These are phyloP conservation scores for Tuber aestivum DNA, from an alignment of 495 filamentous ascomycete genomes.

Conservation along the genomic window DNA sequence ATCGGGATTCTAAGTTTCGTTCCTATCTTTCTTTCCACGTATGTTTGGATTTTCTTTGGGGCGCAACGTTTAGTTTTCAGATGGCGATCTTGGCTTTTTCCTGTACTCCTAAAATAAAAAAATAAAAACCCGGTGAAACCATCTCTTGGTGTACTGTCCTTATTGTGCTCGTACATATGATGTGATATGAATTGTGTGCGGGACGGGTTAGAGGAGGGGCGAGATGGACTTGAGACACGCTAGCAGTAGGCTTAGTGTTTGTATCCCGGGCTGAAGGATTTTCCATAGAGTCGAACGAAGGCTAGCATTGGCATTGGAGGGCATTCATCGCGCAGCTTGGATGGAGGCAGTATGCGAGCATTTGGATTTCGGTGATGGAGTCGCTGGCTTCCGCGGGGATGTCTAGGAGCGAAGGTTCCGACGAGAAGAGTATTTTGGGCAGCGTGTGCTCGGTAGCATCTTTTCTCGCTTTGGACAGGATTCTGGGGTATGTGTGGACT, in stretches of 20 bases:
- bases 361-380: not conserved
- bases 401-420: not conserved
- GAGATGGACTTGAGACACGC: not conserved
- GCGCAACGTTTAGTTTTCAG: slow-evolving; percentile 1
- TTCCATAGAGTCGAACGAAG: not conserved
- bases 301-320: not conserved
- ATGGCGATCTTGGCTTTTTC: not conserved
- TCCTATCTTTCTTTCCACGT: slow-evolving; percentile 1
- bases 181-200: not conserved
- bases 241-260: not conserved
- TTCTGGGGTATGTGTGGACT: too few relatives aligned
- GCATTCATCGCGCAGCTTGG: too few relatives aligned
- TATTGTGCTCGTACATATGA: not conserved
- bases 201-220: not conserved
- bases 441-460: not conserved
- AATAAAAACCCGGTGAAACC: not conserved
- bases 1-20: not conserved
- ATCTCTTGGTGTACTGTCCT: not conserved
- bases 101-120: not conserved
- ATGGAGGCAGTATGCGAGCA: not conserved
- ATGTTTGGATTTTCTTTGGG: not conserved
- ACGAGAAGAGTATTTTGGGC: not conserved
- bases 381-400: not conserved
- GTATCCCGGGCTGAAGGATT: not conserved
- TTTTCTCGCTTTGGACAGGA: not conserved